Conservation (phyloP, 352 stramenopile species). For the Globisporangium yorkense region DNA sequence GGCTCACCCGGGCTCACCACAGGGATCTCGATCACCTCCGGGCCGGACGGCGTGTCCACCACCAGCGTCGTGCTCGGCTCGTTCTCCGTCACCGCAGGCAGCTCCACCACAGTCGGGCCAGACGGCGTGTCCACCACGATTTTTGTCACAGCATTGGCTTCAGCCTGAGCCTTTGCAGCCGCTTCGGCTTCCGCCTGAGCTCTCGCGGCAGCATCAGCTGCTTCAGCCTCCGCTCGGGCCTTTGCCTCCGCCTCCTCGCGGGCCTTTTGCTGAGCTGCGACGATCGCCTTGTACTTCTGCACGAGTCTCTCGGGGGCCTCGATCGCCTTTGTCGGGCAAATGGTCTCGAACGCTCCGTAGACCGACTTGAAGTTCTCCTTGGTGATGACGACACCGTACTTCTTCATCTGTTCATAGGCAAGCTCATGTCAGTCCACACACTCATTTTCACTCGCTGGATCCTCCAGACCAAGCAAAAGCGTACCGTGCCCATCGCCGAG, state of each 20-base stretch:
- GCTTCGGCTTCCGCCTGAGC: neutral
- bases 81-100: neutral
- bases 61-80: constrained; percentile 1
- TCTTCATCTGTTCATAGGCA: constrained; percentile 4
- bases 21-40: neutral
- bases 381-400: constrained; percentile 4
- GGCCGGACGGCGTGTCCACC: constrained; percentile 5
- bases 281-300: constrained; percentile 16
- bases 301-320: constrained; percentile 23
- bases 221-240: too few species aligned
- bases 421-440: neutral
- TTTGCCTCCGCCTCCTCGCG: too few species aligned
- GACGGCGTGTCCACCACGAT: constrained; percentile 5
- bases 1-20: constrained; percentile 2
- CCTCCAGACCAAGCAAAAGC: constrained; percentile 1
- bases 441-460: too few species aligned
- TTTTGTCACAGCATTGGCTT: neutral
- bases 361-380: constrained; percentile 16
- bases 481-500: constrained; percentile 33
- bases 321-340: constrained; percentile 16
- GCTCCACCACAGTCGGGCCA: neutral
- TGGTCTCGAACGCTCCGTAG: constrained; percentile 18
- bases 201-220: neutral
- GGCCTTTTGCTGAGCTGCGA: too few species aligned
- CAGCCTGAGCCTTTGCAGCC: neutral